Conservation (phyloP, 1,284 basidiomycete species). For the Moesziomyces antarcticus region DNA sequence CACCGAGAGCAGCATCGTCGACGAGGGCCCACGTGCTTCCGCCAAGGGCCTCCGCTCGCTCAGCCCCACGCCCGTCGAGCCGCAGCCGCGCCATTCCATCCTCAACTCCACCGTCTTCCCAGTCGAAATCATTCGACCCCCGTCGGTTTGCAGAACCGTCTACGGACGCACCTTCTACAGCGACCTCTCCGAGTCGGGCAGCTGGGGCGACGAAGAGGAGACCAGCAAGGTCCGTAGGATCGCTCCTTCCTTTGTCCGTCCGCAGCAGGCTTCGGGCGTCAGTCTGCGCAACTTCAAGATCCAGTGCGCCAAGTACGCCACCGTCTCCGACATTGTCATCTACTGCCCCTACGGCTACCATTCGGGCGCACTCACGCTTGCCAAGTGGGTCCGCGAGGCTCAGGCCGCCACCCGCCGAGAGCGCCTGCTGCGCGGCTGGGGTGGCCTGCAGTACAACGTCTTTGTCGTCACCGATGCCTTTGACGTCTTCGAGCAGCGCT, state of each 20-base stretch:
- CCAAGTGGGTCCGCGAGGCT: conserved; percentile 58
- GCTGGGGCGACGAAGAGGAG: conserved; percentile 21
- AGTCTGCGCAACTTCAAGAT: conserved; percentile 63
- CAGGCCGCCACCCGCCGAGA: conserved; percentile 57
- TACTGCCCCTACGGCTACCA: conserved; percentile 72
- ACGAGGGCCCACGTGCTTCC: conserved; percentile 13
- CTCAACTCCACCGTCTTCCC: conserved; percentile 60
- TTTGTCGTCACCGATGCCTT: conserved; percentile 80
- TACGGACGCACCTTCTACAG: conserved; percentile 29
- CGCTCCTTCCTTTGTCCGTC: conserved; percentile 37
- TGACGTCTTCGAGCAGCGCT: conserved; percentile 70
- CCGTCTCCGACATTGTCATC: conserved; percentile 86
- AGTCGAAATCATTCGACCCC: conserved; percentile 48
- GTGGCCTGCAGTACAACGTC: conserved; percentile 80
- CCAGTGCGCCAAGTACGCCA: conserved; percentile 79
- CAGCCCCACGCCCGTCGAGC: conserved; percentile 15
- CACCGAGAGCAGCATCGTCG: conserved; percentile 33
- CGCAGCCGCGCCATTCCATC: conserved; percentile 53
- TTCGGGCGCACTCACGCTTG: conserved; percentile 50
- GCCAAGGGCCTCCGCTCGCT: conserved; percentile 7
- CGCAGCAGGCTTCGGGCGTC: conserved; percentile 54
- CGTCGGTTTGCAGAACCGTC: conserved; percentile 29
- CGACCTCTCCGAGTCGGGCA: conserved; percentile 20
- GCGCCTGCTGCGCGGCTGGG: conserved; percentile 73
- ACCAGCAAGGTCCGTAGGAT: conserved; percentile 20